phyloP scores from a whole-genome alignment of 108 stramenopile species.

The Aurantiochytrium sp. region DNA sequence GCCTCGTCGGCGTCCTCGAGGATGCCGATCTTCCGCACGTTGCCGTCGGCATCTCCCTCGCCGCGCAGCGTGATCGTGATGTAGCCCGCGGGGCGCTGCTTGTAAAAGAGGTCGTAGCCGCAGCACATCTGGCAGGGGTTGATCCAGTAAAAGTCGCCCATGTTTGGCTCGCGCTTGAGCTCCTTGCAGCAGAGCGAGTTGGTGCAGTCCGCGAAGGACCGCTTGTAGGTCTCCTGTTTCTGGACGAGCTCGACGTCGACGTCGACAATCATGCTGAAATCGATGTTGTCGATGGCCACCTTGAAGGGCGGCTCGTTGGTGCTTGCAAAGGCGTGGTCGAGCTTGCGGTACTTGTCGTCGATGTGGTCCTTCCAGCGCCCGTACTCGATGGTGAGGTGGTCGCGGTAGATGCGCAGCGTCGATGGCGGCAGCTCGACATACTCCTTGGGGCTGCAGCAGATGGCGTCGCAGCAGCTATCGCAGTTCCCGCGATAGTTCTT shows the following conservation, averaged over 20 bases:
- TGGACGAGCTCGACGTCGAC: background rate
- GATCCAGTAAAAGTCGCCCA: background rate
- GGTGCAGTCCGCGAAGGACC: background rate
- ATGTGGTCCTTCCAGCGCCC: background rate
- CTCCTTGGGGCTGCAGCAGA: background rate
- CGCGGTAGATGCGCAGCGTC: background rate
- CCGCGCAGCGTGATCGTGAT: background rate
- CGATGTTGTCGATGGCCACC: background rate
- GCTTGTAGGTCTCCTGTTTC: background rate
- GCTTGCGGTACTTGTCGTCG: background rate
- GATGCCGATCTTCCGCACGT: background rate
- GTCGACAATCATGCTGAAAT: slow-evolving; percentile 13
- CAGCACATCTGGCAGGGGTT: background rate
- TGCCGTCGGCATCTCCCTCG: background rate
- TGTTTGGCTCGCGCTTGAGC: background rate
- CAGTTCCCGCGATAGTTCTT: background rate
- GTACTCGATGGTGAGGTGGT: background rate
- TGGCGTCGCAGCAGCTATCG: background rate
- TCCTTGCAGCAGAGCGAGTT: background rate
- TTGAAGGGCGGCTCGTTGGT: background rate
- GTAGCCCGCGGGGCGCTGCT: background rate
- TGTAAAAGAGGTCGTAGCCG: background rate
- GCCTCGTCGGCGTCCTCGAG: background rate
- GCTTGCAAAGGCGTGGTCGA: background rate
- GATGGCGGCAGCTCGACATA: background rate